phyloP scores from a whole-genome alignment of 768 basidiomycete species.

The Termitomyces sp. region DNA sequence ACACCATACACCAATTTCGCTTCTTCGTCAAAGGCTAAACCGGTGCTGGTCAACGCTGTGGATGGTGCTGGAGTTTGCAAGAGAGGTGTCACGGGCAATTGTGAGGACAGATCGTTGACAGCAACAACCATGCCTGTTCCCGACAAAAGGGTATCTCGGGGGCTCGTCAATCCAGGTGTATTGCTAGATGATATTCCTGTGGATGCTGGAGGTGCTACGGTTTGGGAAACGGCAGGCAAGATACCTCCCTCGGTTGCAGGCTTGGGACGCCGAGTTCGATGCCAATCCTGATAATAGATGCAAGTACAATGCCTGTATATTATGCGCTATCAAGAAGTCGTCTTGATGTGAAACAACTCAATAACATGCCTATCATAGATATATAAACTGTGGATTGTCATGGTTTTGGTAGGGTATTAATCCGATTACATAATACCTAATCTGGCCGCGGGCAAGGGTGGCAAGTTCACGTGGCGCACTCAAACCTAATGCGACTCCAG shows the following conservation, averaged over 20 bases:
- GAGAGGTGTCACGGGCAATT: slow-evolving; percentile 33
- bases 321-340: slow-evolving; percentile 10
- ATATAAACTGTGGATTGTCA: slow-evolving; percentile 93
- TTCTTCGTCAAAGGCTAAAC: slow-evolving; percentile 93
- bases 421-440: slow-evolving; percentile 15
- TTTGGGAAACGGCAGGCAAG: slow-evolving; percentile 76
- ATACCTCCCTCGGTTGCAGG: slow-evolving; percentile 72
- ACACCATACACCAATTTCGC: slow-evolving; percentile 97
- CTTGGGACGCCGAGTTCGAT: slow-evolving; percentile 72
- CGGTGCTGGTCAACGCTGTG: slow-evolving; percentile 40
- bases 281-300: slow-evolving; percentile 96
- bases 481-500: background rate
- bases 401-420: slow-evolving; percentile 25
- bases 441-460: background rate
- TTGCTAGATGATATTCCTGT: slow-evolving; percentile 30
- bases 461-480: background rate
- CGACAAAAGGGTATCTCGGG: slow-evolving; percentile 65
- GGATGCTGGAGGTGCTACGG: slow-evolving; percentile 40
- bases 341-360: background rate
- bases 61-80: slow-evolving; percentile 32
- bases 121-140: slow-evolving; percentile 70
- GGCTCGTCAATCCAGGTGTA: slow-evolving; percentile 46
- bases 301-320: slow-evolving; percentile 77
- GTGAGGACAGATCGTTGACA: slow-evolving; percentile 37
- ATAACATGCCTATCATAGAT: slow-evolving; percentile 79